phyloP scores from a whole-genome alignment of 352 stramenopile genomes.

The Phytophthora pinifolia region DNA sequence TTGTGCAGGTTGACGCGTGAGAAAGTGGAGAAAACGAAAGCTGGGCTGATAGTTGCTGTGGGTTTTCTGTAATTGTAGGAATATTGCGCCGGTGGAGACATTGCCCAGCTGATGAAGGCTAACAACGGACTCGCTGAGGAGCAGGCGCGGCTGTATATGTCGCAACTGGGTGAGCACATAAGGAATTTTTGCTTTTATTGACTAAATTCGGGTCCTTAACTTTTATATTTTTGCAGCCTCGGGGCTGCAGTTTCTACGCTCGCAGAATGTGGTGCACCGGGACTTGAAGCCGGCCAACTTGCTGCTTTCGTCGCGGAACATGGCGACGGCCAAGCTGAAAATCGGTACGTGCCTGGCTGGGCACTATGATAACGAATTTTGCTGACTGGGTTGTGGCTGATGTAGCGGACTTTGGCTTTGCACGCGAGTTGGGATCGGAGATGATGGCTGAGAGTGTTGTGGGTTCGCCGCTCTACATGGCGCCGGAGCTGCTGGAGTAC shows the following conservation, averaged over 20 bases:
- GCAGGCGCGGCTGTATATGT: slow-evolving; percentile 78
- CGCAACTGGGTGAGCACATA: slow-evolving; percentile 57
- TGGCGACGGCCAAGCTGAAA: slow-evolving; percentile 68
- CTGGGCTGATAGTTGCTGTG: neutral
- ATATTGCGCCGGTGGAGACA: slow-evolving; percentile 77
- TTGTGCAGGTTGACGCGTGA: no score
- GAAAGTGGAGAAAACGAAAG: no score
- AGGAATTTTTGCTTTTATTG: neutral
- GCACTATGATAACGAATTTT: slow-evolving; percentile 29
- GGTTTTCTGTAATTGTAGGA: slow-evolving; percentile 36
- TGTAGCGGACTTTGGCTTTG: slow-evolving; percentile 77
- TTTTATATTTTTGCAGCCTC: slow-evolving; percentile 41
- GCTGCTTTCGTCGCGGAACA: slow-evolving; percentile 69
- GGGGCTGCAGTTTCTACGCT: slow-evolving; percentile 71
- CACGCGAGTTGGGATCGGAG: slow-evolving; percentile 62
- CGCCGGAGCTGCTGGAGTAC: slow-evolving; percentile 78
- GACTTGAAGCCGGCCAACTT: slow-evolving; percentile 81
- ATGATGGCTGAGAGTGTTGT: slow-evolving; percentile 82
- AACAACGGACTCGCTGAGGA: slow-evolving; percentile 59
- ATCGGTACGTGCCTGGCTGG: slow-evolving; percentile 43
- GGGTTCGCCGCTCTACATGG: slow-evolving; percentile 80
- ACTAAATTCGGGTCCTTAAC: neutral
- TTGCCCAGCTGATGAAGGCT: slow-evolving; percentile 72
- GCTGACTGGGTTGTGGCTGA: slow-evolving; percentile 5
- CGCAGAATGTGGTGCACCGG: slow-evolving; percentile 75